Conservation (phyloP, 208 protist genomes). For the Leishmania turanica region DNA sequence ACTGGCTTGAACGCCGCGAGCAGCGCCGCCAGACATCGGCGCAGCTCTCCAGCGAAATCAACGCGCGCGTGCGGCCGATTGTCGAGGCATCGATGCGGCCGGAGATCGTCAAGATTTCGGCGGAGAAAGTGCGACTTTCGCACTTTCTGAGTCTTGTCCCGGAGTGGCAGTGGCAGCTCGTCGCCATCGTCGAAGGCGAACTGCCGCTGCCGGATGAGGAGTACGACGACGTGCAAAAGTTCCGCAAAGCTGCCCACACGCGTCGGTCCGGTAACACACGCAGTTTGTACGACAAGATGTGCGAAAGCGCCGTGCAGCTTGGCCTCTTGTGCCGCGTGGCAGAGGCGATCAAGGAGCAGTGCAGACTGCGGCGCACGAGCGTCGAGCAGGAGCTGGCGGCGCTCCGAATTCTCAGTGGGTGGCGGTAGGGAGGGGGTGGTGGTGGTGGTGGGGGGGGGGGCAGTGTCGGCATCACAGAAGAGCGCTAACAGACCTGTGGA, state of each 20-base stretch:
- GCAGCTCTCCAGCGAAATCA: constrained; percentile 48
- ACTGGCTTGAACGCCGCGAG: constrained; percentile 62
- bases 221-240: constrained; percentile 78
- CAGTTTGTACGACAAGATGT: constrained; percentile 60
- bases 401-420: constrained; percentile 35
- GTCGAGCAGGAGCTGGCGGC: constrained; percentile 46
- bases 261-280: constrained; percentile 58
- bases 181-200: constrained; percentile 61
- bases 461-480: too few relatives aligned
- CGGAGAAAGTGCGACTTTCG: constrained; percentile 62
- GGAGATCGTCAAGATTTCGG: constrained; percentile 69
- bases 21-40: constrained; percentile 41
- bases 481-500: neutral
- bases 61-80: constrained; percentile 40
- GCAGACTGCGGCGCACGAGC: constrained; percentile 33
- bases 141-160: constrained; percentile 77
- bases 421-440: constrained; percentile 1
- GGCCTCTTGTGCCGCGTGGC: constrained; percentile 37
- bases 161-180: constrained; percentile 78
- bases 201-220: constrained; percentile 77
- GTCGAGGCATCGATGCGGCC: constrained; percentile 58
- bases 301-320: constrained; percentile 36
- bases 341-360: constrained; percentile 36
- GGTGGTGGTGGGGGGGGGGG: too few relatives aligned
- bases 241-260: constrained; percentile 62